Base-by-base conservation (phyloP, 176 grass and related monocot genomes). In the Carex myosuroides region DNA sequence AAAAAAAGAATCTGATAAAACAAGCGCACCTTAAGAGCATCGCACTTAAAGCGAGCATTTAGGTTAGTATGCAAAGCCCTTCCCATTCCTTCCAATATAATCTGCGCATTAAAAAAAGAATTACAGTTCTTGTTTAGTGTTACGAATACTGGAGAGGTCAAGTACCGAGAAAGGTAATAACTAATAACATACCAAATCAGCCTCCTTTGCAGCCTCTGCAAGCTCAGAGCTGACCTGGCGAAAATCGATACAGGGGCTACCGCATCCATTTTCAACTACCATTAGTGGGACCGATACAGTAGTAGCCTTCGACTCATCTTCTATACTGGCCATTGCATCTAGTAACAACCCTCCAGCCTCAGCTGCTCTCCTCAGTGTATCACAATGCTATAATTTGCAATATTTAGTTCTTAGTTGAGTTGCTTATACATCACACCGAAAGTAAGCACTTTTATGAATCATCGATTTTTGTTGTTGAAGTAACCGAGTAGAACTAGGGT, bases 61-160 rank as follows among this genome's bases (percentile, higher is more conserved):
- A 98, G 88, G 89, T 98, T 98, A 20, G 96, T 98, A 79, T 98
- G 96, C 42, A 98, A 73, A 50, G 96, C 46, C 76, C 93, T 88
- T 6, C 96, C 96, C 96, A 98, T 98, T 44, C 96, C 96, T 84
- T 95, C 96, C 35, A 98, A 89, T 69, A 98, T 95, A 76, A 98
- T 30, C 96, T 95, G 88, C 70, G 5, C 84, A 78, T 32, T 59
- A 74, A 82, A 21, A 85, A 83, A 54, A 39, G 79, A 14, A 85
- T 60, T 10, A 81, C 32, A 86, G 8, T 68, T 84, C 74, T 73
- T 79, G 16, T 53, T 75, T 4, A 4, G 17, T 70, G 66, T 44
- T 13, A 70, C 3, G 17, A 16, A n/a, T 42, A 70, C 67, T 29
- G 13, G 41, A 20, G 4, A 70, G 67, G 87, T 22, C 60, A 5